Conservation (phyloP, 495 filamentous ascomycete genomes). For the Chaetomium tenue region DNA sequence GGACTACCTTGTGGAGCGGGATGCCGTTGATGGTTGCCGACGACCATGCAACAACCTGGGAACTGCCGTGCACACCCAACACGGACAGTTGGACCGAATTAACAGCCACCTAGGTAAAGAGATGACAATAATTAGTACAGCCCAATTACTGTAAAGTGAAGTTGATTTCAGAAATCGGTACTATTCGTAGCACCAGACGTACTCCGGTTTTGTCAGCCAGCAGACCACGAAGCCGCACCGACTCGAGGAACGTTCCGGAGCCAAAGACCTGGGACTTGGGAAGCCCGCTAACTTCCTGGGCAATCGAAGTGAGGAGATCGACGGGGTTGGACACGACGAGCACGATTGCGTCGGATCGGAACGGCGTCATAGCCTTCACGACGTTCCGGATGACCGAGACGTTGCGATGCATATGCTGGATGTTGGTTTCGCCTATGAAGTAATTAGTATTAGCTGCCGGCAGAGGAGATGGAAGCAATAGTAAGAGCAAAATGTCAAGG, state of each 20-base stretch:
- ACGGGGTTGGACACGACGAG: constrained; percentile 51
- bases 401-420: constrained; percentile 45
- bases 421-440: constrained; percentile 40
- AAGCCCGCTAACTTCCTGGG: constrained; percentile 38
- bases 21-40: constrained; percentile 33
- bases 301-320: constrained; percentile 47
- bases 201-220: constrained; percentile 41
- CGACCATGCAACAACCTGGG: constrained; percentile 45
- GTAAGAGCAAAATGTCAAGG: neutral
- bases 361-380: constrained; percentile 40
- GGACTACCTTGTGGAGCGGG: constrained; percentile 34
- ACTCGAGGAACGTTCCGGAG: constrained; percentile 44
- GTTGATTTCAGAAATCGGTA: neutral
- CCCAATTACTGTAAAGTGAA: neutral
- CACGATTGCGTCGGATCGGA: constrained; percentile 40
- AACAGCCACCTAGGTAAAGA: constrained; percentile 31
- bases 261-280: constrained; percentile 43
- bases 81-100: constrained; percentile 44
- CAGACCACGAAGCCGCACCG: constrained; percentile 39
- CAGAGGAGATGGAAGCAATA: too few relatives aligned
- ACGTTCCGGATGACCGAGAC: constrained; percentile 40
- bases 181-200: constrained; percentile 4
- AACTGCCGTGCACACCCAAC: constrained; percentile 47
- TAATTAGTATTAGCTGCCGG: too few relatives aligned
- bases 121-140: neutral